These are phyloP conservation scores for Botrytis fabae DNA, from an alignment of 2,329 filamentous ascomycete species.

Conservation along the genomic window DNA sequence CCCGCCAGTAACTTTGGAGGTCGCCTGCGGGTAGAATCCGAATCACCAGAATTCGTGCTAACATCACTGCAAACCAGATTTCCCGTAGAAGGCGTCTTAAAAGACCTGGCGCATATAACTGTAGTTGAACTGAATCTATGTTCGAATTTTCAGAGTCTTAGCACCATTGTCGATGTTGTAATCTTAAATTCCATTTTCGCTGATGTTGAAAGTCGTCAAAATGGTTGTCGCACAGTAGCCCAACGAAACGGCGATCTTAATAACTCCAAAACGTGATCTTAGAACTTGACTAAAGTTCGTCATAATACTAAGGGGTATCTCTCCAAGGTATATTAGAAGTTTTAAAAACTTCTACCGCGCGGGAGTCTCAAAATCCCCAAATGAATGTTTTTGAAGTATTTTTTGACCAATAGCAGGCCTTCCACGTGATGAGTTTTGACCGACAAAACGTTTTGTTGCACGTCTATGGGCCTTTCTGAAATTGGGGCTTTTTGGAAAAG, in stretches of 20 bases:
- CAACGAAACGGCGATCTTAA: background rate
- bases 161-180: background rate
- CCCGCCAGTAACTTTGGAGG: background rate
- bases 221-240: background rate
- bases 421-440: background rate
- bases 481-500: background rate
- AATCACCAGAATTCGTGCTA: background rate
- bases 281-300: background rate
- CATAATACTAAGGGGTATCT: background rate
- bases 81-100: rapidly evolving
- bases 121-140: rapidly evolving
- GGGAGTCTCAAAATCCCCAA: background rate
- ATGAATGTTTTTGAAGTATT: background rate
- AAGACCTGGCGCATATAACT: background rate
- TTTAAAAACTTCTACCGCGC: background rate
- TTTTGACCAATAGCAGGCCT: background rate
- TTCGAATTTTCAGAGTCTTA: background rate
- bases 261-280: background rate
- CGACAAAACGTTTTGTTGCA: constrained; percentile 4
- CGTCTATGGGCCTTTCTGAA: background rate
- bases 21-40: background rate
- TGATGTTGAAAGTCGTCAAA: constrained; percentile 1
- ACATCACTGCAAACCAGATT: background rate
- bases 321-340: background rate
- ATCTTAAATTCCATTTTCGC: background rate